Evolutionary conservation across 768 basidiomycete genomes (phyloP).

Genomic region (Cystobasidium ongulense): DNA sequence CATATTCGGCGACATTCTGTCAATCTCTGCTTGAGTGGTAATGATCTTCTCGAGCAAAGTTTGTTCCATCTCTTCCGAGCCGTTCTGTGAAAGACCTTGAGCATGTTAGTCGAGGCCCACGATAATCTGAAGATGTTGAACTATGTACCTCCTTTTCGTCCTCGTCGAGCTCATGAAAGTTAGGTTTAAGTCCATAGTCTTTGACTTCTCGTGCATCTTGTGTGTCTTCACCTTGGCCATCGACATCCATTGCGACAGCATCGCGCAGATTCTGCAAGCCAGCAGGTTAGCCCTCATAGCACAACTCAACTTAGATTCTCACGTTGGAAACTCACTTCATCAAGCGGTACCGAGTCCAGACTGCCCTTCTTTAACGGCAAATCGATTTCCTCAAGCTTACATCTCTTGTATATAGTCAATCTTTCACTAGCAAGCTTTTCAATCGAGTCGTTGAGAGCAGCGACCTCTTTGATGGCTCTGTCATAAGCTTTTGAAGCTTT

Average conservation of each 20-base stretch:
- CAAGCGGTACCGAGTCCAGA: constrained; percentile 82
- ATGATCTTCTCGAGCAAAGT: constrained; percentile 65
- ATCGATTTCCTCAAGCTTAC: constrained; percentile 82
- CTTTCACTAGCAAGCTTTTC: constrained; percentile 78
- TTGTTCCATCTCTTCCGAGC: constrained; percentile 57
- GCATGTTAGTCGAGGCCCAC: constrained; percentile 29
- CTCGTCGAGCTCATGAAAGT: constrained; percentile 66
- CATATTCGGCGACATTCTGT: constrained; percentile 89
- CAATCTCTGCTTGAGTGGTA: constrained; percentile 70
- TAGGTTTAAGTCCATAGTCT: constrained; percentile 81
- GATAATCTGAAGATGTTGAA: background rate
- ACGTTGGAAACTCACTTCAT: constrained; percentile 62
- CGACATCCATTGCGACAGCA: constrained; percentile 83
- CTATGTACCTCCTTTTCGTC: constrained; percentile 60
- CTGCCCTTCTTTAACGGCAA: constrained; percentile 68
- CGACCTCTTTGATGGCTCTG: constrained; percentile 82
- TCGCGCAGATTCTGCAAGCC: constrained; percentile 66
- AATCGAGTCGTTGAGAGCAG: constrained; percentile 76
- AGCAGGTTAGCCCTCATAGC: constrained; percentile 21
- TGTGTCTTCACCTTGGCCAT: constrained; percentile 73
- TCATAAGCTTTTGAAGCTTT: constrained; percentile 72
- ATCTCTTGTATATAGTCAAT: constrained; percentile 77
- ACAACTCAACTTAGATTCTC: background rate
- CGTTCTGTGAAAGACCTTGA: constrained; percentile 50
- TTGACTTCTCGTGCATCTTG: constrained; percentile 63